Conservation (phyloP, 805 yeast genomes). For the Yamadazyma akitaensis region DNA sequence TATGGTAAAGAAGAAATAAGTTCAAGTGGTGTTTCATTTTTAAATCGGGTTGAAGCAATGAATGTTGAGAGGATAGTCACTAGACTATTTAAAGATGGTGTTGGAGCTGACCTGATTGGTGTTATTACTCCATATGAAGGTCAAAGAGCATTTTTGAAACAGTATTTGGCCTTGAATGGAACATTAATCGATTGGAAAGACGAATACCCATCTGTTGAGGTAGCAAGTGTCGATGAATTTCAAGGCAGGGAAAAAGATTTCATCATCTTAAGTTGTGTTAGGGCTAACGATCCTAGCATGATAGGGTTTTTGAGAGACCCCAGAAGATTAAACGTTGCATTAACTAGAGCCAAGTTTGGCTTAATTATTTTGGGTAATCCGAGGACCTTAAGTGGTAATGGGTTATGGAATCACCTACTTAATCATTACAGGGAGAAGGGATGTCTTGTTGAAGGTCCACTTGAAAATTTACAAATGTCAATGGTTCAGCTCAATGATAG, state of each 20-base stretch:
- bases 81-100: conserved; percentile 69
- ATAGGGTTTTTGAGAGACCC: conserved; percentile 45
- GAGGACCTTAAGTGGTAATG: conserved; percentile 62
- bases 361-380: conserved; percentile 76
- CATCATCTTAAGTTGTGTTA: conserved; percentile 42
- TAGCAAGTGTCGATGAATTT: conserved; percentile 53
- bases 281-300: conserved; percentile 39
- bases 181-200: conserved; percentile 54
- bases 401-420: conserved; percentile 75
- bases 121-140: conserved; percentile 95
- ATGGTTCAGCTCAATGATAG: conserved; percentile 48
- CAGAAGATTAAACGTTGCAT: conserved; percentile 42
- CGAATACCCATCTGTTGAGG: conserved; percentile 70
- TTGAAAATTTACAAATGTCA: conserved; percentile 74
- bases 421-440: conserved; percentile 80
- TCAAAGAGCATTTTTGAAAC: conserved; percentile 77
- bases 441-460: conserved; percentile 84
- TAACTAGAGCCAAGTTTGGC: conserved; percentile 44
- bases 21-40: conserved; percentile 72
- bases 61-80: conserved; percentile 79
- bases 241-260: conserved; percentile 46
- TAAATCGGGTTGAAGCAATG: conserved; percentile 88
- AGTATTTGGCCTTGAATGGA: conserved; percentile 73
- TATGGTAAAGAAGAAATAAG: conserved; percentile 88
- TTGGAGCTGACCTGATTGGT: conserved; percentile 80